These are phyloP conservation scores for Pochonia chlamydosporia DNA, from an alignment of 2,329 filamentous ascomycete species.

Conservation along the genomic window DNA sequence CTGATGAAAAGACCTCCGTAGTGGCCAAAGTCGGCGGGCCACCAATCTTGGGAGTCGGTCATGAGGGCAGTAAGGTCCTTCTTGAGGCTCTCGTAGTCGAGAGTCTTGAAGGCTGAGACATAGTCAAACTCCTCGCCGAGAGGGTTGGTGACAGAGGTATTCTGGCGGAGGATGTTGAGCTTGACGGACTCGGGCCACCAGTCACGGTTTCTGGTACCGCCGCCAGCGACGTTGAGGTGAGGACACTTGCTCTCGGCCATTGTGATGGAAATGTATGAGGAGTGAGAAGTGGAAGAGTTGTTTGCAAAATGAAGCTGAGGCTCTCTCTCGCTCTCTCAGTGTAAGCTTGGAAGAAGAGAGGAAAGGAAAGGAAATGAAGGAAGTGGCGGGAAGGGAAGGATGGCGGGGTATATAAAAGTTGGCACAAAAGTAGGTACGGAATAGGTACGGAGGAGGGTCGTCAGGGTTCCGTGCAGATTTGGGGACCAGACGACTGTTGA, in stretches of 20 bases:
- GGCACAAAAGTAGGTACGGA: not conserved
- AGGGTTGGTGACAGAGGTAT: slow-evolving; percentile 58
- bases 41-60: slow-evolving; percentile 76
- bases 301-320: not conserved
- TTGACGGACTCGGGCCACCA: slow-evolving; percentile 69
- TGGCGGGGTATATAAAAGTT: not conserved
- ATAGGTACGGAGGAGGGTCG: not conserved
- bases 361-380: not conserved
- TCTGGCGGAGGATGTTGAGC: slow-evolving; percentile 69
- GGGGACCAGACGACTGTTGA: too few relatives aligned
- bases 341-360: not conserved
- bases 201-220: slow-evolving; percentile 62
- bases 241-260: slow-evolving; percentile 28
- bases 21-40: slow-evolving; percentile 77
- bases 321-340: not conserved
- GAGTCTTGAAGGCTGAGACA: slow-evolving; percentile 62
- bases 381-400: not conserved
- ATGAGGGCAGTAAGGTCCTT: slow-evolving; percentile 65
- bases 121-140: slow-evolving; percentile 65
- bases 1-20: slow-evolving; percentile 77
- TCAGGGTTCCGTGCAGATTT: not conserved
- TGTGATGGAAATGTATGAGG: not conserved
- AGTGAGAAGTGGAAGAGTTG: not conserved
- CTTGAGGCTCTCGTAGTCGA: slow-evolving; percentile 59
- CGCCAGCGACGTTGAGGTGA: slow-evolving; percentile 43